Evolutionary conservation across 805 yeast genomes (phyloP).

Genomic region (Helenozyma rhizophorensis): DNA sequence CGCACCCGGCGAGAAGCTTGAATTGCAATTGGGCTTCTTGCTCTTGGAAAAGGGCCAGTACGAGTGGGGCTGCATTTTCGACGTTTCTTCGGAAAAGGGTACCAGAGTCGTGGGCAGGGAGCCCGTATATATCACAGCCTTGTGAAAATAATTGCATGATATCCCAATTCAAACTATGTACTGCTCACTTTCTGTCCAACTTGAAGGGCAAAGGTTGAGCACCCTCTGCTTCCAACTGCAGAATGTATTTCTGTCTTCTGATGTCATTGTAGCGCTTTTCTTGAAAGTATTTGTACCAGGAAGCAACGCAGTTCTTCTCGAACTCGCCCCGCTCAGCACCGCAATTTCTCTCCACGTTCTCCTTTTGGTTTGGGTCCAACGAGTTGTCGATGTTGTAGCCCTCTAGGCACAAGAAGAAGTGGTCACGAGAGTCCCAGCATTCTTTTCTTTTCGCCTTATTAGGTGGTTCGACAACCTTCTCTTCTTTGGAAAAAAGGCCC

Average conservation of each 20-base stretch:
- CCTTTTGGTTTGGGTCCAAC: conserved; percentile 47
- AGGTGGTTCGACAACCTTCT: conserved; percentile 41
- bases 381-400: conserved; percentile 65
- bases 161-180: conserved; percentile 3
- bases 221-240: conserved; percentile 68
- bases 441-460: conserved; percentile 63
- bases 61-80: conserved; percentile 62
- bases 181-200: conserved; percentile 19
- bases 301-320: conserved; percentile 70
- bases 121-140: conserved; percentile 29
- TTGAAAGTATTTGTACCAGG: conserved; percentile 89
- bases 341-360: conserved; percentile 53
- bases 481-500: conserved; percentile 48
- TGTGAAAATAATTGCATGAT: conserved; percentile 7
- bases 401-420: conserved; percentile 71
- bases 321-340: conserved; percentile 53
- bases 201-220: conserved; percentile 25
- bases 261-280: conserved; percentile 80
- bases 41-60: conserved; percentile 75
- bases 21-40: conserved; percentile 51
- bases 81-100: conserved; percentile 17
- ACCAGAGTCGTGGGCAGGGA: conserved; percentile 24
- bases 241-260: conserved; percentile 62
- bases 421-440: conserved; percentile 91
- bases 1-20: conserved; percentile 37